Evolutionary conservation across 2,329 filamentous ascomycete species (phyloP), one percentile per base, ranked within the genome.

Genomic region (Dichotomopilus funicola): DNA sequence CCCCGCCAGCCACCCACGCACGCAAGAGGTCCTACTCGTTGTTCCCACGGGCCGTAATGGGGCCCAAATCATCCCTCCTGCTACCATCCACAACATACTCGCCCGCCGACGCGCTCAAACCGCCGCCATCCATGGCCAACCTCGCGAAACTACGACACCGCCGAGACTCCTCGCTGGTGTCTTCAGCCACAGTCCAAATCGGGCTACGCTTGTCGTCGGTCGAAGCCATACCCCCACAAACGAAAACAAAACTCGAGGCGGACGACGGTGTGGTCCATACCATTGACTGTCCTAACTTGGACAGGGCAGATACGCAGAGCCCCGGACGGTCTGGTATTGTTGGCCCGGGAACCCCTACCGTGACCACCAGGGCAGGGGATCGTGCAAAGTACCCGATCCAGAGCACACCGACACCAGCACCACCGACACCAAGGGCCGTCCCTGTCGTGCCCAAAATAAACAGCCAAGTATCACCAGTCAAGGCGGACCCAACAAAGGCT

Each of bases 151-250:
- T 67, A 11, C 72, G 75, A n/a, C 79, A 80, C 64, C 72, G 73
- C 13, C 77, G 84, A 45, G 75, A 82, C 56, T 83, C 82, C 5
- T 89, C 85, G 1, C 74, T 83, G 43, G 75, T 75, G 12, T 88
- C 85, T 45, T 81, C 81, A 8, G 84, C 84, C 31, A 88, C 85
- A 0, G 85, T 89, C 9, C 85, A 88, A 65, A 88, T 89, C 51
- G 86, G 85, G 1, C 73, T 89, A 12, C 79, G 86, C 9, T 74
- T 89, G 54, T 88, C 85, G 33, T 82, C 77, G 53, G 75, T 79
- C 36, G 71, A 77, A 11, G 78, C 81, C 59, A 75, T 81, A 59
- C 69, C 72, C 0, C 71, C 70, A 12, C 64, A 71, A 13, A 53
- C 48, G n/a, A 51, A 62, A 34, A 51, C 33, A 27, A 59, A 53